phyloP scores from a whole-genome alignment of 2,329 filamentous ascomycete genomes.

The Trichoderma endophyticum region DNA sequence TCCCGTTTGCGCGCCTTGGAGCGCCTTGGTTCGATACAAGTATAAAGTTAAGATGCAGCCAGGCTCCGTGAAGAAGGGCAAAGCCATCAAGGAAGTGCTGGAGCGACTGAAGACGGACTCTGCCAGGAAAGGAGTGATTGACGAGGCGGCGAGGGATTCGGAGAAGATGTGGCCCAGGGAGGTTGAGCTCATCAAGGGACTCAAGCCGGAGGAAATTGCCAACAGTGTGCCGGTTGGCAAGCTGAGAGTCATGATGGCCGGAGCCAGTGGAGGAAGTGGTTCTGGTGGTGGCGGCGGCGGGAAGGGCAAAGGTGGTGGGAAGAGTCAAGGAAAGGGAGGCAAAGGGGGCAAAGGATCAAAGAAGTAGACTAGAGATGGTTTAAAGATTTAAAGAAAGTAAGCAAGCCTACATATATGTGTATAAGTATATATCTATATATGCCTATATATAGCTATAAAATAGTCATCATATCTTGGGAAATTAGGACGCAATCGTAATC shows the following conservation, averaged over 20 bases:
- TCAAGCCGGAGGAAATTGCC: slow-evolving; percentile 79
- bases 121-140: slow-evolving; percentile 54
- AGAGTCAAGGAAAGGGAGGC: slow-evolving; percentile 33
- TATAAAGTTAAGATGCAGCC: slow-evolving; percentile 96
- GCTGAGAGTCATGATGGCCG: slow-evolving; percentile 73
- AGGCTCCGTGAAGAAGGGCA: slow-evolving; percentile 86
- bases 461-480: neutral
- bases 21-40: slow-evolving; percentile 67
- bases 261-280: slow-evolving; percentile 46
- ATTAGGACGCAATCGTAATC: neutral
- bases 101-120: slow-evolving; percentile 71
- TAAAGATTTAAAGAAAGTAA: neutral
- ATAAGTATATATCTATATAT: neutral
- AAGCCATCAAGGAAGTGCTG: slow-evolving; percentile 88
- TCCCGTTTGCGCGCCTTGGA: slow-evolving; percentile 63
- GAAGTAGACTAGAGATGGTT: slow-evolving; percentile 27
- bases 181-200: slow-evolving; percentile 74
- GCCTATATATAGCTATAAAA: neutral
- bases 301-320: slow-evolving; percentile 16
- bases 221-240: slow-evolving; percentile 78
- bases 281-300: slow-evolving; percentile 35
- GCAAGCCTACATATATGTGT: neutral
- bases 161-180: slow-evolving; percentile 84
- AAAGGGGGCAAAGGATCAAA: slow-evolving; percentile 45
- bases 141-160: slow-evolving; percentile 57